Evolutionary conservation across 352 stramenopile species (phyloP), one percentile per base, ranked within the genome.

Genomic region (Phytophthora sansomeana): DNA sequence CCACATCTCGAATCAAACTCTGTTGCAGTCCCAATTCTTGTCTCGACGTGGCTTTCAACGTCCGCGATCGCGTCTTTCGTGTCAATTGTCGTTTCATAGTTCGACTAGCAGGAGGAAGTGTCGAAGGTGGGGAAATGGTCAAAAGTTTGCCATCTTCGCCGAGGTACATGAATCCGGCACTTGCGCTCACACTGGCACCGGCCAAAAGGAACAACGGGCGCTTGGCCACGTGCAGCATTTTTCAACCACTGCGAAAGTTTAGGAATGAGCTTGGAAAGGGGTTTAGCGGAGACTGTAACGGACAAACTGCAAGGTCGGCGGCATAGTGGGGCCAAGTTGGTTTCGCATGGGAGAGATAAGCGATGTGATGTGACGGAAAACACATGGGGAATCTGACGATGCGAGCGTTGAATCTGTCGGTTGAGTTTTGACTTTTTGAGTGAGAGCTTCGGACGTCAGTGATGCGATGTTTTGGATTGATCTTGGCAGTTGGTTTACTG

Each of bases 11-110:
- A 24, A 74, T 71, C 28, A 87, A 63, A 72, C 85, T 93, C 70
- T 93, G 85, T 44, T 91, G 81, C 58, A 90, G 71, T 9, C 81
- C 82, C 11, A 91, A 67, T 41, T 87, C 82, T 41, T 84, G 72
- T 65, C 78, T 84, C 19, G 76, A 84, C 39, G 74, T 74, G 17
- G 72, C 70, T 29, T 70, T 75, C 33, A 81, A 42, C 30, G 67
- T 62, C n/a, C 63, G 58, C 11, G 64, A 53, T 16, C 63, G 57
- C 6, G 44, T 61, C 38, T 63, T 72, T 36, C 47, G 46, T 8
- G 26, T 64, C 36, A 63, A 59, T 8, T 68, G 58, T 41, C 64
- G 64, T 24, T 59, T 66, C 62, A 51, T 49, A 26, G 19, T 63
- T 19, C 24, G 49, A 24, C 33, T 53, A 7, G 39, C 55, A 33